A percentile compares a stretch with the other conserved stretches of the same genome.
phyloP scores from a whole-genome alignment of 768 basidiomycete species.

The Serendipita vermifera region DNA sequence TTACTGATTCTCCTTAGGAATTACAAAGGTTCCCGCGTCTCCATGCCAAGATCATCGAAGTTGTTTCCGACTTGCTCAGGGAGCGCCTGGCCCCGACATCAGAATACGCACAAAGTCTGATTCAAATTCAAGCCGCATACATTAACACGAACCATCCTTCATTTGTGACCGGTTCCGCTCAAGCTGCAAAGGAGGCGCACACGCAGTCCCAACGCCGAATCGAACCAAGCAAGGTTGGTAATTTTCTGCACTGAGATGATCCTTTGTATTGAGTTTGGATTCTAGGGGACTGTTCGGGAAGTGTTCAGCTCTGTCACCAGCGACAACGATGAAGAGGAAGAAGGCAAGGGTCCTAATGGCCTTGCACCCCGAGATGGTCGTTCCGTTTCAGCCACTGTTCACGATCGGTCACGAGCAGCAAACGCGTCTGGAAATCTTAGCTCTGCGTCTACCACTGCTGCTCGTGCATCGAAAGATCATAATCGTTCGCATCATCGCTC shows the following conservation, averaged over 20 bases:
- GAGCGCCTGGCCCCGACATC: conserved; percentile 94
- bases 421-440: conserved; percentile 22
- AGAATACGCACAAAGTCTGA: conserved; percentile 90
- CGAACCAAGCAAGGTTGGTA: background rate
- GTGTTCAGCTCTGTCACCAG: conserved; percentile 17
- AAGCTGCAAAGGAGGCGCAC: conserved; percentile 32
- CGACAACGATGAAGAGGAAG: conserved; percentile 57
- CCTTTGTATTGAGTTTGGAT: background rate
- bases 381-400: conserved; percentile 61
- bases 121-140: conserved; percentile 95
- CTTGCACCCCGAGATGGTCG: conserved; percentile 44
- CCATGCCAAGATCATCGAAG: conserved; percentile 88
- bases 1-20: conserved; percentile 43
- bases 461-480: conserved; percentile 11
- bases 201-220: background rate
- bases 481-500: background rate
- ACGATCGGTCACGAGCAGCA: conserved; percentile 53
- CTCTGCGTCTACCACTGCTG: conserved; percentile 21
- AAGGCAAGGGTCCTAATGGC: conserved; percentile 41
- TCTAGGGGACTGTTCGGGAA: background rate
- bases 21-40: conserved; percentile 89
- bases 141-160: conserved; percentile 99
- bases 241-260: background rate
- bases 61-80: conserved; percentile 88
- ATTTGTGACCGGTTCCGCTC: conserved; percentile 70